Conservation (phyloP, 129 eudicot species). For the Dittrichia graveolens region DNA sequence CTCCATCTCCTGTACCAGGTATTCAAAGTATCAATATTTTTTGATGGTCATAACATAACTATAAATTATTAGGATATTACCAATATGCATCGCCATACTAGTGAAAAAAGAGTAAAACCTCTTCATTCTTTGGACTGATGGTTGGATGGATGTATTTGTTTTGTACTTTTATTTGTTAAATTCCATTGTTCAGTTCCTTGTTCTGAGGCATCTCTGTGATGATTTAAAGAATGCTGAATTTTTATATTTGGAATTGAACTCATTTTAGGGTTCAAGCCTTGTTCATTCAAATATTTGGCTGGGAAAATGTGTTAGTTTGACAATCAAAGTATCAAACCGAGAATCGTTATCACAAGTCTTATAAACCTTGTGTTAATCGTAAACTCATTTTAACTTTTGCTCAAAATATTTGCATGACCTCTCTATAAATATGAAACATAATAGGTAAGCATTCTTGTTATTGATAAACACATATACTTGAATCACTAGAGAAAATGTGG, state of each 20-base stretch:
- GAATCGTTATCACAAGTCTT: neutral
- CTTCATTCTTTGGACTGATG: no score
- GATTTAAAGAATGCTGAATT: neutral
- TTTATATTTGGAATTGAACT: neutral
- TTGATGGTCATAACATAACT: neutral
- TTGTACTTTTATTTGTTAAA: no score
- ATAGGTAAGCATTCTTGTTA: constrained; percentile 5
- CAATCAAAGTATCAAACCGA: neutral
- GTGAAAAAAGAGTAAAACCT: neutral
- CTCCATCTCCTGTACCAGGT: constrained; percentile 83
- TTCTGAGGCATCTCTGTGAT: no score
- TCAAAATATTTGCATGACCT: neutral
- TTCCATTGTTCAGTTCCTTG: no score
- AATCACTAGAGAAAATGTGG: neutral
- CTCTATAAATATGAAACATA: constrained; percentile 7
- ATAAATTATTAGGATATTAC: neutral
- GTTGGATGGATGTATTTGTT: no score
- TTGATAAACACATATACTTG: constrained; percentile 8
- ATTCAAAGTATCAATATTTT: neutral
- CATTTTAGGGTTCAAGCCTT: neutral
- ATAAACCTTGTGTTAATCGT: constrained; percentile 11
- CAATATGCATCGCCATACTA: constrained; percentile 4
- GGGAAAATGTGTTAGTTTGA: neutral
- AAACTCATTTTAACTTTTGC: neutral
- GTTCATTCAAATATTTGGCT: neutral